Base-by-base conservation (phyloP, 768 basidiomycete genomes). In the Stropharia rugosoannulata region DNA sequence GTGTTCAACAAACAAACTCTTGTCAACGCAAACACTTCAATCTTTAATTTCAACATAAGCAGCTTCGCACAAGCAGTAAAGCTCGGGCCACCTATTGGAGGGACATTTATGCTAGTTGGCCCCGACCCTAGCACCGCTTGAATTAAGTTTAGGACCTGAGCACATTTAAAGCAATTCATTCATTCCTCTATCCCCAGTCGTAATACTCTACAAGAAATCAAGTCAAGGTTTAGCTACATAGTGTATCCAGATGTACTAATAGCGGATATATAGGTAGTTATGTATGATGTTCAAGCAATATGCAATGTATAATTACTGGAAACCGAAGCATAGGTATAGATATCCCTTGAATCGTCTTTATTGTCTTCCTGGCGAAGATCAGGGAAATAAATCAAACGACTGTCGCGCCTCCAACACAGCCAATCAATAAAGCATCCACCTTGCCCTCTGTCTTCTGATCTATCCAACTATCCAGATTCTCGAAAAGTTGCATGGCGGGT, bases 401-500 rank as follows among this genome's bases (percentile, higher is more conserved):
- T 38, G 69, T 71, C 44, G 83, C 74, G 9, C 90, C 90, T 0
- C 81, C 87, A 3, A 92, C 81, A 57, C 85, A 89, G 1, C 89
- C 89, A 60, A 92, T 62, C 40, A 92, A 66, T 67, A 83, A 69
- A 25, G 81, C 79, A 64, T 92, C 93, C 2, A 92, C 83, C 15
- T 80, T 79, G 8, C 84, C 87, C 1, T 74, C 77, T 8, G 78
- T 88, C 63, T 78, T 79, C 64, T 75, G 75, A 25, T 85, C 82
- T 38, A 96, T 72, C 89, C 92, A 93, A 6, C 56, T 68, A 68
- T 96, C 92, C 35, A 97, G 74, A 49, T 78, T 71, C 60, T 86
- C 80, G 62, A 98, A 92, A 52, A 96, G 66, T 56, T 68, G 68
- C 84, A 95, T 90, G 27, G 88, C 82, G 66, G 67, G 77, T 69